Base-by-base conservation (phyloP, 2,329 filamentous ascomycete genomes). In the Colletotrichum tamarilloi region DNA sequence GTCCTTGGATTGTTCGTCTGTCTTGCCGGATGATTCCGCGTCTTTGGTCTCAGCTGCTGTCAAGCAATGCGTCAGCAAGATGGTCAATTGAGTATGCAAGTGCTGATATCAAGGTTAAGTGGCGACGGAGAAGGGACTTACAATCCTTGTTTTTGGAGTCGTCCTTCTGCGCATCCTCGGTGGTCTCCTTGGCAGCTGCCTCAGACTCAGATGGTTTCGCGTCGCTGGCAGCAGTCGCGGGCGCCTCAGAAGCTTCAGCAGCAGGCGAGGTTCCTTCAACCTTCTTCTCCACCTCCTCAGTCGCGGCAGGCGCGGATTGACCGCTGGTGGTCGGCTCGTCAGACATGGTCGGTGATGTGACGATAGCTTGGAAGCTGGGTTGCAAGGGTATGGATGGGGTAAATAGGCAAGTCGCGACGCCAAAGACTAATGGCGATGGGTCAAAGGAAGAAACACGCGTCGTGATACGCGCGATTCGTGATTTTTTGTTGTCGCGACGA, bases 301-400 rank as follows among this genome's bases (percentile, higher is more conserved):
- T 62, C 12, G 75, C 66, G 24, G 67, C 52, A 57, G 72, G 67
- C 56, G 73, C 73, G 52, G 74, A 73, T 71, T 71, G 71, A 49
- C 71, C 71, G 67, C 71, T 70, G 62, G 60, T 81, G 73, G 76
- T 76, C 62, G 79, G 65, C 76, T 80, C 81, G 70, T 85, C 83
- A 67, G 83, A 81, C 84, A 85, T 85, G 77, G 78, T 78, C 77
- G 67, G 52, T 30, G 68, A 74, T 68, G 62, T 63, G 57, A 68
- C 72, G 57, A 73, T 65, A 71, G 67, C 66, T 71, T n/a, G 46
- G 62, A 62, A 52, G 65, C 32, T 64, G 22, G 30, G 58, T 11
- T 49, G 32, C 65, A 68, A 67, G 42, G 73, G 53, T 63, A 63
- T 24, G 67, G 42, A 67, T 74, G 72, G 58, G 62, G 67, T 63